These are phyloP conservation scores for Leucaena leucocephala DNA, from an alignment of 306 rosid species.

Conservation along the genomic window DNA sequence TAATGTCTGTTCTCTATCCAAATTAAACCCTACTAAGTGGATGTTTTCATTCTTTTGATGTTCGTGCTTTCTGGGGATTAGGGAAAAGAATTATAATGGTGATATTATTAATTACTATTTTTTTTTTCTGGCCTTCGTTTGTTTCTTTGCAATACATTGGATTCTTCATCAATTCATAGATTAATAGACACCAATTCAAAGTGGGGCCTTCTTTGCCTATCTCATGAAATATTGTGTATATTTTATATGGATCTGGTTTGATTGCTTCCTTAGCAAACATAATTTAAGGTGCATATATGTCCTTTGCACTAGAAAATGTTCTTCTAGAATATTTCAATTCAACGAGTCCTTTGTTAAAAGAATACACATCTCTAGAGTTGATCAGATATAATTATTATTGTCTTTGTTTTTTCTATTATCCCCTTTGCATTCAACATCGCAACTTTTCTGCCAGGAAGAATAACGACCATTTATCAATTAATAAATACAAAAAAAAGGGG, in stretches of 20 bases:
- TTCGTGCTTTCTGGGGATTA: background rate
- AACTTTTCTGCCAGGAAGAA: background rate
- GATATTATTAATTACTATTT: background rate
- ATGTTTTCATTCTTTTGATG: constrained; percentile 20
- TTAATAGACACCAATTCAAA: constrained; percentile 28
- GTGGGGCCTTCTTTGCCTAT: constrained; percentile 36
- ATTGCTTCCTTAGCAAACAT: constrained; percentile 10
- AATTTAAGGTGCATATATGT: constrained; percentile 5
- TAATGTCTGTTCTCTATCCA: no score
- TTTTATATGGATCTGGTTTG: constrained; percentile 1
- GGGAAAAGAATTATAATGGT: constrained; percentile 10
- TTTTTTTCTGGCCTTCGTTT: background rate
- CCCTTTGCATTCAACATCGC: background rate
- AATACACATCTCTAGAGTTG: background rate
- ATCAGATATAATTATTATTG: background rate
- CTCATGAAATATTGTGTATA: constrained; percentile 2
- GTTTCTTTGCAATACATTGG: constrained; percentile 36
- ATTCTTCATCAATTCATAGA: constrained; percentile 35
- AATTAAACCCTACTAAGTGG: background rate
- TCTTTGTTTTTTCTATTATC: background rate
- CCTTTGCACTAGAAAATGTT: constrained; percentile 1
- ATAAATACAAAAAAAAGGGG: background rate
- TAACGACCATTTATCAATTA: background rate
- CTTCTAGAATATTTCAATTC: background rate
- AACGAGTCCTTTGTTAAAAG: background rate